phyloP scores from a whole-genome alignment of 768 basidiomycete species.

The Leccinum obscurum region DNA sequence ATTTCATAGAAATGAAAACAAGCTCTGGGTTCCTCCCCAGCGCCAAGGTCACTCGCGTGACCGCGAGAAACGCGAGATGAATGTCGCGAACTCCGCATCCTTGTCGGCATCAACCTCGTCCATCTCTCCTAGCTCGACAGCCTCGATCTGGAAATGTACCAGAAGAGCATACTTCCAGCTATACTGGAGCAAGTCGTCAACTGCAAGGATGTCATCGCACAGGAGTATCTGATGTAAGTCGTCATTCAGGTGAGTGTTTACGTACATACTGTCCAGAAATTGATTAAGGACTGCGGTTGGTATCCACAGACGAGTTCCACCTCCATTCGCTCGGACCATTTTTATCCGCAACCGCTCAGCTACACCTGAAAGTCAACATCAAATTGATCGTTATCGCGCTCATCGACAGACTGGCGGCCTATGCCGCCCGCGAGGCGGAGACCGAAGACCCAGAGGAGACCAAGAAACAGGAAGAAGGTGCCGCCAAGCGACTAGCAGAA shows the following conservation, averaged over 20 bases:
- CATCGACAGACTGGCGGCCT: conserved; percentile 93
- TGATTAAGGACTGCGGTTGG: conserved; percentile 44
- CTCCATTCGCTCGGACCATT: conserved; percentile 94
- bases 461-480: conserved; percentile 90
- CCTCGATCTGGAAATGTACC: too few species aligned
- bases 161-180: too few species aligned
- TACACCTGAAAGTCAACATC: conserved; percentile 98
- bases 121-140: too few species aligned
- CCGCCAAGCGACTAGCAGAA: conserved; percentile 83
- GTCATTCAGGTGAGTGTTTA: conserved; percentile 69
- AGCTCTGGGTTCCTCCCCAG: conserved; percentile 97
- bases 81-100: too few species aligned
- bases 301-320: conserved; percentile 99
- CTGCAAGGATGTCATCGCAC: conserved; percentile 79
- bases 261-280: neutral
- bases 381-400: conserved; percentile 97
- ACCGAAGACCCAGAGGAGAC: conserved; percentile 95
- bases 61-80: too few species aligned
- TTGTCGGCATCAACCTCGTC: too few species aligned
- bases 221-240: conserved; percentile 99
- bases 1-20: conserved; percentile 99
- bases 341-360: conserved; percentile 91
- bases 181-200: conserved; percentile 63
- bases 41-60: conserved; percentile 40
- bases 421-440: conserved; percentile 96